Conservation (phyloP, 2,329 filamentous ascomycete species). For the Xylaria digitata region DNA sequence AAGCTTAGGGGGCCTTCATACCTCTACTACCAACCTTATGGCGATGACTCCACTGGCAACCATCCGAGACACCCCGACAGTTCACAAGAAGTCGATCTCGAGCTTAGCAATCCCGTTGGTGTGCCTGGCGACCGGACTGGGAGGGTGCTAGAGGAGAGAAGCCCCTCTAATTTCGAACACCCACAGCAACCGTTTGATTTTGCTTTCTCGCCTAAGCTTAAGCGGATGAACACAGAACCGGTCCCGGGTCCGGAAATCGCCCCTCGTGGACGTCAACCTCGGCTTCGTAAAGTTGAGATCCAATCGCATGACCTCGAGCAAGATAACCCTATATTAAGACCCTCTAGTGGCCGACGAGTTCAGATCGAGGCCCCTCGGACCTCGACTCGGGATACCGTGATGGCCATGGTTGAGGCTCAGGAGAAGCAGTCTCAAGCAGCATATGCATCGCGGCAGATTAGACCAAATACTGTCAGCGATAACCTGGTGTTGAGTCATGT, state of each 20-base stretch:
- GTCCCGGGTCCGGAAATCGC: constrained; percentile 41
- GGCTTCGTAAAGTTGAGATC: constrained; percentile 36
- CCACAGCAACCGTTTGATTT: constrained; percentile 40
- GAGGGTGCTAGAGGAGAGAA: constrained; percentile 24
- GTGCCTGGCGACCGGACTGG: constrained; percentile 16
- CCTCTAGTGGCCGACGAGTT: constrained; percentile 37
- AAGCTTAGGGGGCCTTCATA: constrained; percentile 51
- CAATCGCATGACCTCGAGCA: constrained; percentile 30
- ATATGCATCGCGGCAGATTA: constrained; percentile 32
- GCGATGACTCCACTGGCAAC: constrained; percentile 31
- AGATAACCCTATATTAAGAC: constrained; percentile 34
- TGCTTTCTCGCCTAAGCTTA: constrained; percentile 40
- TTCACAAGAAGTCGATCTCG: constrained; percentile 35
- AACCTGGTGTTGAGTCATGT: constrained; percentile 9
- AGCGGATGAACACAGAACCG: constrained; percentile 39
- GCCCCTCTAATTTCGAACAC: constrained; percentile 25
- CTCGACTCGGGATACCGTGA: constrained; percentile 37
- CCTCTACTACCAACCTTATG: constrained; percentile 45
- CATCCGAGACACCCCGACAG: constrained; percentile 36
- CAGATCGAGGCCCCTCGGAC: constrained; percentile 33
- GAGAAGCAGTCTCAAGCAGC: constrained; percentile 42
- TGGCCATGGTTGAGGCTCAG: constrained; percentile 40
- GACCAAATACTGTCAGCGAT: constrained; percentile 17
- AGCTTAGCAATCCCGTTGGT: background rate
- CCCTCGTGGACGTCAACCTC: constrained; percentile 38